Evolutionary conservation across 805 yeast species (phyloP).

Genomic region (Hagleromyces aurorensis): DNA sequence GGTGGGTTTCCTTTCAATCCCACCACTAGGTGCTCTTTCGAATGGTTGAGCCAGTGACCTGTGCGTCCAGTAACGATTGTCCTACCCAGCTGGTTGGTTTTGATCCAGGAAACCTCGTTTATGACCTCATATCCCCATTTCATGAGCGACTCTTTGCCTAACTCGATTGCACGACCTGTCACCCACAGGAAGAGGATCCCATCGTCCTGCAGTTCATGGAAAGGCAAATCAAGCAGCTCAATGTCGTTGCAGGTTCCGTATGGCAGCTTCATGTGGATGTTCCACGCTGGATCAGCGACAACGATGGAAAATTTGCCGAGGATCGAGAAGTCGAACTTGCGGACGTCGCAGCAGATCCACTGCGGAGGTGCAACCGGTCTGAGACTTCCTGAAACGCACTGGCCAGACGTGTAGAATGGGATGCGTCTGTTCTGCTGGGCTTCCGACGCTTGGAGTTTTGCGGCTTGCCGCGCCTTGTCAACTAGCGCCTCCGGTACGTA

Average conservation of each 20-base stretch:
- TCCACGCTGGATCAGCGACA: constrained; percentile 95
- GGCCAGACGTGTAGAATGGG: constrained; percentile 31
- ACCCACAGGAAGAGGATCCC: constrained; percentile 88
- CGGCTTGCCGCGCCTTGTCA: constrained; percentile 13
- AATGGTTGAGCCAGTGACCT: constrained; percentile 95
- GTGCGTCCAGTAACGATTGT: constrained; percentile 94
- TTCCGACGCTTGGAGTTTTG: constrained; percentile 16
- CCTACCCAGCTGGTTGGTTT: constrained; percentile 77
- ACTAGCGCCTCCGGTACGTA: constrained; percentile 32
- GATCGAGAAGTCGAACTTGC: constrained; percentile 57
- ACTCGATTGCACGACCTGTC: constrained; percentile 86
- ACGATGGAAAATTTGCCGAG: constrained; percentile 79
- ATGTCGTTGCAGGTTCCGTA: constrained; percentile 72
- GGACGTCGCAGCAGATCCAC: constrained; percentile 82
- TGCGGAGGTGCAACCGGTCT: constrained; percentile 50
- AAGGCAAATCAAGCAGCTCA: constrained; percentile 59
- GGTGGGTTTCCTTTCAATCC: constrained; percentile 75
- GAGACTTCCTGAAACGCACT: constrained; percentile 29
- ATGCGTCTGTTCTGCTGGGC: constrained; percentile 17
- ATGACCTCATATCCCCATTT: constrained; percentile 77
- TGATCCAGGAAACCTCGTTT: constrained; percentile 86
- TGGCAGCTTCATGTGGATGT: constrained; percentile 81
- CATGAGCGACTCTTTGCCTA: constrained; percentile 67
- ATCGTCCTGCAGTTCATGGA: constrained; percentile 67
- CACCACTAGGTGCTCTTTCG: constrained; percentile 82